Evolutionary conservation across 2,329 filamentous ascomycete species (phyloP), one percentile per base, ranked within the genome.

Genomic region (Pyrenophora tritici-repentis): DNA sequence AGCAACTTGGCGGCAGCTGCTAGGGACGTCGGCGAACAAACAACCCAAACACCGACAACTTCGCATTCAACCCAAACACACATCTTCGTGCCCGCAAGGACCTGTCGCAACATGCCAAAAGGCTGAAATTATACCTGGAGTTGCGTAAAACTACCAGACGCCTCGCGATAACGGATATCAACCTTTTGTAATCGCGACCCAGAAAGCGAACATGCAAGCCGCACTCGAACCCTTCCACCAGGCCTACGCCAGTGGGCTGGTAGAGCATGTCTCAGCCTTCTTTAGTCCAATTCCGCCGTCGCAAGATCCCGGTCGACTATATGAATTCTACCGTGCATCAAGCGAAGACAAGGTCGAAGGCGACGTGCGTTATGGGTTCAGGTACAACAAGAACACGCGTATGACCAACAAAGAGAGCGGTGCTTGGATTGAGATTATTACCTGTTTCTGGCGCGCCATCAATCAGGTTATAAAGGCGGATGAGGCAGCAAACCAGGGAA

Each of bases 351-450:
- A 84, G 62, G 78, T 86, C 42, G 85, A 86, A 57, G 79, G 80
- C 31, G 88, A 94, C 63, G 79, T 97, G 46, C 86, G 86, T 49
- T 86, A 89, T 66, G 74, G 77, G 38, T 81, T 94, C 50, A 83
- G 93, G 53, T 85, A 87, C 59, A 85, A 81, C 61, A 81, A 80
- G 47, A 77, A 79, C 24, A 73, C 78, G 24, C 81, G 78, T 44
- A 71, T 91, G 18, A 76, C 80, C n/a, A 81, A 84, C 34, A 82
- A 86, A 34, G 90, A 96, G 75, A 78, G 84, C 18, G 83, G 81
- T 50, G 87, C 86, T n/a, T 99, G 94, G 94, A 80, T 87, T 0
- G 92, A 96, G 33, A 86, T 97, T 24, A 96, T 92, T 68, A 78
- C 82, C 31, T 80, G 84, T 16, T 96, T 92, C 69, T 97, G 92